phyloP scores from a whole-genome alignment of 192 early-diverging fungal species.

The Mycoemilia scoparia region DNA sequence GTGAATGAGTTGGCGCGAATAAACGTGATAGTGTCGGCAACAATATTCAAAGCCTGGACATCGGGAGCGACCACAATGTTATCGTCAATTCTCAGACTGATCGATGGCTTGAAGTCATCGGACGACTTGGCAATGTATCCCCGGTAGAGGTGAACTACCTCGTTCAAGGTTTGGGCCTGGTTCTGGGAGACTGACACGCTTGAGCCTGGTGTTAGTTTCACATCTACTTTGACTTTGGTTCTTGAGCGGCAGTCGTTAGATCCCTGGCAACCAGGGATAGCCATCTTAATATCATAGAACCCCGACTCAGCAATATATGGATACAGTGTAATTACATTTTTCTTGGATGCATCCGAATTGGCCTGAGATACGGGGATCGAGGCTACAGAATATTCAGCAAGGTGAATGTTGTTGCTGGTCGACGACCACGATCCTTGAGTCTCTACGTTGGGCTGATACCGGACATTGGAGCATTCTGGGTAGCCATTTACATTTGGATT shows the following conservation, averaged over 20 bases:
- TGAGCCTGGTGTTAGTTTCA: conserved; percentile 7
- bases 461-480: too few species aligned
- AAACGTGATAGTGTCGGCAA: conserved; percentile 18
- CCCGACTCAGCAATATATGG: conserved; percentile 42
- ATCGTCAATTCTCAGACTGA: conserved; percentile 22
- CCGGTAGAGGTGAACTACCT: conserved; percentile 22
- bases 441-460: too few species aligned
- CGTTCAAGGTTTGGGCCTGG: conserved; percentile 25
- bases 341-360: conserved; percentile 4
- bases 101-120: conserved; percentile 23
- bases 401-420: too few species aligned
- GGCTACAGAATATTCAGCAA: too few species aligned
- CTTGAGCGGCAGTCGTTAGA: conserved; percentile 24
- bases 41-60: conserved; percentile 12
- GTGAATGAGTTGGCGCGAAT: conserved; percentile 18
- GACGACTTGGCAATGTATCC: conserved; percentile 32
- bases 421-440: too few species aligned
- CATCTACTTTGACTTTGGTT: conserved; percentile 9
- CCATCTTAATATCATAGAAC: conserved; percentile 35
- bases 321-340: conserved; percentile 8
- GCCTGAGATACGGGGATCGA: too few species aligned
- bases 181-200: conserved; percentile 13
- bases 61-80: conserved; percentile 5
- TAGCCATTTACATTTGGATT: too few species aligned
- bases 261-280: conserved; percentile 37